These are phyloP conservation scores for Podaxis pistillaris DNA, from an alignment of 768 basidiomycete genomes.

Conservation along the genomic window DNA sequence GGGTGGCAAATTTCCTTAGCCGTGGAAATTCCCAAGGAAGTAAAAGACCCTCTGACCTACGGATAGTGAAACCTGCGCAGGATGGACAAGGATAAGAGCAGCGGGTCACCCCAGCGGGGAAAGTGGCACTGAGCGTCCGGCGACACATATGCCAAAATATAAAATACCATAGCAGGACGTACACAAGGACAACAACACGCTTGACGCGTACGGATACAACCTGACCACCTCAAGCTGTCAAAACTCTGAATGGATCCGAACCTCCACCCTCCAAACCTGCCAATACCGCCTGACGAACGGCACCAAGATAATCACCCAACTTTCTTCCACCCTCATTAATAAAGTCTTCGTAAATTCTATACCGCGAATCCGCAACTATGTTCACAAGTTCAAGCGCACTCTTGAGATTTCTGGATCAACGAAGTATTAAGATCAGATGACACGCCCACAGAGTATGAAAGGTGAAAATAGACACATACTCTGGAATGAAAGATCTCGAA, in stretches of 20 bases:
- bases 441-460: not conserved
- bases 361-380: constrained; percentile 83
- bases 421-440: not conserved
- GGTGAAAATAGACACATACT: constrained; percentile 43
- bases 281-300: constrained; percentile 70
- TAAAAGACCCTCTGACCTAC: too few relatives aligned
- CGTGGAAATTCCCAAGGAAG: too few relatives aligned
- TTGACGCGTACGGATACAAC: not conserved
- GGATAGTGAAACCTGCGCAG: too few relatives aligned
- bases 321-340: constrained; percentile 56
- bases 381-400: constrained; percentile 76
- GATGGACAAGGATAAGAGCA: too few relatives aligned
- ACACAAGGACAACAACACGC: not conserved
- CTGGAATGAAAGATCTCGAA: constrained; percentile 62
- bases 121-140: too few relatives aligned
- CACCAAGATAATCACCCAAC: constrained; percentile 71
- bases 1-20: too few relatives aligned
- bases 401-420: constrained; percentile 62
- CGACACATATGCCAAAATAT: not conserved
- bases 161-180: not conserved
- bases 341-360: constrained; percentile 86
- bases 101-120: too few relatives aligned
- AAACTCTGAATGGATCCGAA: constrained; percentile 67
- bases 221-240: constrained; percentile 6
- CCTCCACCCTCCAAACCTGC: constrained; percentile 72